Evolutionary conservation across 768 basidiomycete genomes (phyloP).

Genomic region (Podaxis mareebaensis): DNA sequence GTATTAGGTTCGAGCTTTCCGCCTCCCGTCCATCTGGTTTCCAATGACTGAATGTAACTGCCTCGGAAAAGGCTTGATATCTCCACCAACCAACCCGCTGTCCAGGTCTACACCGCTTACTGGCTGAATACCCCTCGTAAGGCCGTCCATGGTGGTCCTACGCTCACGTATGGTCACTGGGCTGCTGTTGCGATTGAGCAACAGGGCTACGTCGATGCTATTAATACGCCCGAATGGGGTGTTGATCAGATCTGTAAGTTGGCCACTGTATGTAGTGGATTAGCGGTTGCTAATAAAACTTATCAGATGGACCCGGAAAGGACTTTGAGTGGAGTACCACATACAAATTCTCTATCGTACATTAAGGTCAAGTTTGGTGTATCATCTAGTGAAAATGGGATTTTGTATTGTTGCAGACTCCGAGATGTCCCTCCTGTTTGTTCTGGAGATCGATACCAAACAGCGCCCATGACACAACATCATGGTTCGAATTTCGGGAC

Average conservation of each 20-base stretch:
- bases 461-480: neutral
- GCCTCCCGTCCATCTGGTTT: neutral
- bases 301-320: conserved; percentile 39
- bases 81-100: conserved; percentile 49
- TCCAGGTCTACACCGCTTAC: conserved; percentile 50
- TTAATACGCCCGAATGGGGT: conserved; percentile 56
- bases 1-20: conserved; percentile 39
- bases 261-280: neutral
- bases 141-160: conserved; percentile 47
- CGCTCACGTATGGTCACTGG: conserved; percentile 38
- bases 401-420: too few relatives aligned
- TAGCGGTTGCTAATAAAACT: neutral
- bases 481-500: too few relatives aligned
- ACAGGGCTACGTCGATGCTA: conserved; percentile 53
- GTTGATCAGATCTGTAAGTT: conserved; percentile 54
- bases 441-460: neutral
- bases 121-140: conserved; percentile 50
- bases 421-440: too few relatives aligned
- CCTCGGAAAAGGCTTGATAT: conserved; percentile 42
- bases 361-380: neutral
- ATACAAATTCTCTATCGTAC: conserved; percentile 45
- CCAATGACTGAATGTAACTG: neutral
- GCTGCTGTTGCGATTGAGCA: conserved; percentile 55
- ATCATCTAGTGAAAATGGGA: too few relatives aligned
- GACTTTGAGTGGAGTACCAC: conserved; percentile 48